These are phyloP conservation scores for Eutypa lata DNA, from an alignment of 2,329 filamentous ascomycete species.

Conservation along the genomic window DNA sequence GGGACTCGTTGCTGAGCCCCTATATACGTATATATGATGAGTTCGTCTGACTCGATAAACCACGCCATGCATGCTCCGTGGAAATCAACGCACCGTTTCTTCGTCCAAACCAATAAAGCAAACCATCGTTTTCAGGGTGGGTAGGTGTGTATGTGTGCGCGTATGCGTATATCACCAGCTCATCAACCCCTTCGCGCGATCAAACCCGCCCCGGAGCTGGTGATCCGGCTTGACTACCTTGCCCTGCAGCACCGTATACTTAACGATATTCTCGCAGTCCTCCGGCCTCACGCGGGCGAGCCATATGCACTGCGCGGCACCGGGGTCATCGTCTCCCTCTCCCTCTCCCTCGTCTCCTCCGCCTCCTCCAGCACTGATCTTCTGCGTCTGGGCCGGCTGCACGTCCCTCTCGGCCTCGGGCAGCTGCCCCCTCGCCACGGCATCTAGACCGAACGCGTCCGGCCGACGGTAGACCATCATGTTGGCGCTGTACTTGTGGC, in stretches of 20 bases:
- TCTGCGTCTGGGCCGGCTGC: slow-evolving; percentile 27
- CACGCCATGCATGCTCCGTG: too few relatives aligned
- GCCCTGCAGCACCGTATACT: slow-evolving; percentile 85
- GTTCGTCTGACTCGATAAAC: too few relatives aligned
- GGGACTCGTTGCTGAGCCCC: too few relatives aligned
- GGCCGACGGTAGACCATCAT: slow-evolving; percentile 81
- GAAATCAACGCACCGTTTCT: too few relatives aligned
- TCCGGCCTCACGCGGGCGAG: slow-evolving; percentile 79
- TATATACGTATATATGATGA: too few relatives aligned
- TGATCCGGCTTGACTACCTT: slow-evolving; percentile 88
- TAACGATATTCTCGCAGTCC: slow-evolving; percentile 89
- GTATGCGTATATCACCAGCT: slow-evolving; percentile 73
- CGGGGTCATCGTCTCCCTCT: slow-evolving; percentile 36
- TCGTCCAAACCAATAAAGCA: too few relatives aligned
- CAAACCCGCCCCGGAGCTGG: slow-evolving; percentile 87
- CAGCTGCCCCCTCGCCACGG: slow-evolving; percentile 35
- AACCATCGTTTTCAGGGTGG: too few relatives aligned
- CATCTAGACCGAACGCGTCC: slow-evolving; percentile 54
- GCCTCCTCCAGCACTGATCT: slow-evolving; percentile 24
- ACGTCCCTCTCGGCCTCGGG: slow-evolving; percentile 30
- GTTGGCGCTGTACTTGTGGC: slow-evolving; percentile 95
- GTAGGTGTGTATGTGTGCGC: too few relatives aligned
- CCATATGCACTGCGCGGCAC: slow-evolving; percentile 89
- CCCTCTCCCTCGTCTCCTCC: slow-evolving; percentile 13
- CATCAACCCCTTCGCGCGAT: slow-evolving; percentile 72